Evolutionary conservation across 208 protist genomes (phyloP), one percentile per base, ranked within the genome.

Genomic region (Leishmania amazonensis): DNA sequence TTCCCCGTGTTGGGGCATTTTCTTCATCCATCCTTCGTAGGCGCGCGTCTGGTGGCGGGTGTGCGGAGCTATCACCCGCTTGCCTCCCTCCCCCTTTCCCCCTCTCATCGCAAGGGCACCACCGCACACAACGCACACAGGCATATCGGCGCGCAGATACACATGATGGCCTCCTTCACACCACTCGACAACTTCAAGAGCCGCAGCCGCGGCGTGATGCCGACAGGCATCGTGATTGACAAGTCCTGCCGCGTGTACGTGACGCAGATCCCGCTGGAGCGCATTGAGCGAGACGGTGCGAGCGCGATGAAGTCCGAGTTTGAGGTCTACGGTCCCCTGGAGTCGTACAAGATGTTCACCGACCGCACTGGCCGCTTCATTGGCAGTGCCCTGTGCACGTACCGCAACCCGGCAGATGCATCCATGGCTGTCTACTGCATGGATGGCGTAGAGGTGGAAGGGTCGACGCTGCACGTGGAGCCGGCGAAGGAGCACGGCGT

Each of bases 271-370:
- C 95, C 95, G 11, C 73, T 92, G n/a, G 85, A 88, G 73, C 89
- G 92, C 75, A 96, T 98, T 75, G 95, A 98, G 80, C 87, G 88
- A 15, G 95, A 98, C 58, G 93, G 92, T 38, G 84, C 72, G 21
- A 90, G 84, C 51, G 93, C 95, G 1, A 81, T 98, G 77, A 90
- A 90, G 49, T 81, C 83, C 9, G 93, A 98, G 84, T 96, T 98
- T 65, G 95, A 96, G 71, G 88, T 86, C 0, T 98, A 94, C 86
- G 95, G 95, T 11, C 92, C 93, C 3, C 78, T 98, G 5, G 95
- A 98, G 80, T 93, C 92, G 35, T 98, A 96, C 85, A 92, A 91
- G 60, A 89, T 98, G 91, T 96, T 96, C 85, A 96, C 91, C 17
- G 93, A 98, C 28, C 88, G 87, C 78, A 93, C 93, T 13, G 95